phyloP scores from a whole-genome alignment of 225 moss, liverwort and hornwort species.

The Lunularia cruciata region DNA sequence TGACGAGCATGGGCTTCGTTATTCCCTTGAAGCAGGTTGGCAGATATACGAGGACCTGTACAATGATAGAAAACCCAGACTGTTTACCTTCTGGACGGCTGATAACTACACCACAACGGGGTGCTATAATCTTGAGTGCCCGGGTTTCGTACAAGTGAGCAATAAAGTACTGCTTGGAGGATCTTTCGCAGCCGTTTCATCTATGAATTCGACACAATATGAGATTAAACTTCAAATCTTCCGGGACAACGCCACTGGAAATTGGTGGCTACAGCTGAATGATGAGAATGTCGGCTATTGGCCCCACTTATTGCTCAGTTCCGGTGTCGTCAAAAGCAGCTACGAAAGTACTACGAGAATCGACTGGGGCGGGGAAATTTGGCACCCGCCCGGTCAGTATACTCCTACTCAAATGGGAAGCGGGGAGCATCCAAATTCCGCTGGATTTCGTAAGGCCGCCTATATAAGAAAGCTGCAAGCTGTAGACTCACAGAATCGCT shows the following conservation, averaged over 20 bases:
- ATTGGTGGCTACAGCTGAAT: slow-evolving; percentile 46
- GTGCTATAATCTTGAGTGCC: slow-evolving; percentile 41
- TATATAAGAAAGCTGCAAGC: slow-evolving; percentile 33
- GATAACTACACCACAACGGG: slow-evolving; percentile 30
- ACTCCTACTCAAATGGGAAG: slow-evolving; percentile 41
- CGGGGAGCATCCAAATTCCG: slow-evolving; percentile 28
- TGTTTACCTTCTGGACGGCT: slow-evolving; percentile 38
- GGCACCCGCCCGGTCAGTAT: slow-evolving; percentile 19
- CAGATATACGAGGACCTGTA: slow-evolving; percentile 28
- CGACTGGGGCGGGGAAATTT: slow-evolving; percentile 45
- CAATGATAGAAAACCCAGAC: slow-evolving; percentile 24
- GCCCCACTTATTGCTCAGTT: slow-evolving; percentile 22
- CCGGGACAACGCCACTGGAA: slow-evolving; percentile 19
- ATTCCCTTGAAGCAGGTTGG: slow-evolving; percentile 18
- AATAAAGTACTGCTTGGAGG: slow-evolving; percentile 42
- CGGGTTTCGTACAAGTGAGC: slow-evolving; percentile 40
- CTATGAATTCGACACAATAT: slow-evolving; percentile 3
- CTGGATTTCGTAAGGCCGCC: slow-evolving; percentile 9
- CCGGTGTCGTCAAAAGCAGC: slow-evolving; percentile 12
- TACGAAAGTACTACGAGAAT: slow-evolving; percentile 4
- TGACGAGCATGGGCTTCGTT: neutral
- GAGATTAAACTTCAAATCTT: slow-evolving; percentile 32
- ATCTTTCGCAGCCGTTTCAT: slow-evolving; percentile 25
- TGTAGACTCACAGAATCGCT: neutral
- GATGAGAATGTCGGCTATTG: slow-evolving; percentile 38